Base-by-base conservation (phyloP, 2,329 filamentous ascomycete genomes). In the Decorospora gaudefroyi region DNA sequence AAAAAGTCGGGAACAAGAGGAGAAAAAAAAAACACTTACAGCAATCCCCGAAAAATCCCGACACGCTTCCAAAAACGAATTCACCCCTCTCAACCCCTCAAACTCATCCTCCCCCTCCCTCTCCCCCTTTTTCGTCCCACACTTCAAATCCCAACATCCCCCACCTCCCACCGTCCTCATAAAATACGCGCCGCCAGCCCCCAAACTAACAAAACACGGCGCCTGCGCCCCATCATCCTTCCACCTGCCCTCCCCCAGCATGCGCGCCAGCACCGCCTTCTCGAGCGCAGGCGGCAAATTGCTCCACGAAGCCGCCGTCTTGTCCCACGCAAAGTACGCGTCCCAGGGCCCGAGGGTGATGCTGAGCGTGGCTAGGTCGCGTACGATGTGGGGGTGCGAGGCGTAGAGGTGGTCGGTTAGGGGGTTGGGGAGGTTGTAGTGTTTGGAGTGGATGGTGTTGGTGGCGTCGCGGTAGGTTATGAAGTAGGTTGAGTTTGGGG, bases 381-480 rank as follows among this genome's bases (percentile, higher is more conserved):
- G 57, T 15, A 64, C 52, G 0, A 65, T 46, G 11, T 42, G 30
- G 0, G 62, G 60, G 6, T 63, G 57, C 0, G 61, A 60, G 12
- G 54, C 40, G 38, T 66, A 67, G 4, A 67, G 53, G 33, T 59
- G 66, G 12, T 55, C 52, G 13, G 58, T 61, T 11, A 67, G 44
- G 5, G 63, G 62, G 31, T 65, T 64, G 17, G 64, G 64, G 7
- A 67, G 57, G 42, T 66, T 66, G 53, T 63, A 65, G 37, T 66
- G 64, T 16, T 59, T 52, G 47, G 45, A 49, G 0, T 23, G 16
- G 0, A 59, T n/a, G 11, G 45, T 32, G 11, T 45, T 53, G 42
- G 57, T 55, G 10, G 54, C 47, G 38, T 62, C 59, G 16, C 61
- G 48, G 44, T 61, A 66, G 16, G 50, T 59, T 4, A 65, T 19